Base-by-base conservation (phyloP, 1,284 basidiomycete species). In the Austroboletus novae-zelandiae region DNA sequence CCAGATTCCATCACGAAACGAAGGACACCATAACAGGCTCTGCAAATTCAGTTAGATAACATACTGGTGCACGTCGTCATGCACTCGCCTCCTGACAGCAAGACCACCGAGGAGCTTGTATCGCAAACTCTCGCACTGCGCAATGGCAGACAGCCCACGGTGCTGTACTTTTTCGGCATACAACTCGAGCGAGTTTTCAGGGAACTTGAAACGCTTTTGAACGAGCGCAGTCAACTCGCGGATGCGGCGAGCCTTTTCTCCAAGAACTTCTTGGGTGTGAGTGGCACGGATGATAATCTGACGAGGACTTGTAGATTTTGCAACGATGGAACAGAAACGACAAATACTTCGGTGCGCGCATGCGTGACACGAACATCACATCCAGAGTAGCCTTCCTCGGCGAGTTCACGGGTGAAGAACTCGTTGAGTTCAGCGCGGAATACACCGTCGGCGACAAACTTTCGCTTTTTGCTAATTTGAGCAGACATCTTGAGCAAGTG, bases 1-100 rank as follows among this genome's bases (percentile, higher is more conserved):
- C 93, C 93, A 53, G 95, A 98, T 80, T 99, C 97, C 97, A 99
- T 99, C 64, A 99, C 94, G 82, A 98, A 99, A 68, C 97, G 94
- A 70, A 99, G 94, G 64, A 99, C 97, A 91, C 97, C 97, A 74
- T 98, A 99, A 79, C 96, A 98, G 54, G 97, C 97, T 73, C 96
- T 95, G 57, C 37, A 43, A 54, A 17, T 27, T 15, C 30, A 20
- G 9, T 52, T 4, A 57, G 50, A 40, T 37, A 9, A 32, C 45
- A 36, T 34, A 15, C 5, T 1, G 17, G 11, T 14, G 18, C 4
- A 14, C 27, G 39, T n/a, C 13, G 34, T 6, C 17, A 44, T 82
- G 23, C 43, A 62, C 56, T 5, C 65, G 91, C 92, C 93, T 89
- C 72, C 97, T 91, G 71, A 99, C 96, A 68, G 97, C 97, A 64